Base-by-base conservation (phyloP, 495 filamentous ascomycete species). In the Penicillium flavigenum region DNA sequence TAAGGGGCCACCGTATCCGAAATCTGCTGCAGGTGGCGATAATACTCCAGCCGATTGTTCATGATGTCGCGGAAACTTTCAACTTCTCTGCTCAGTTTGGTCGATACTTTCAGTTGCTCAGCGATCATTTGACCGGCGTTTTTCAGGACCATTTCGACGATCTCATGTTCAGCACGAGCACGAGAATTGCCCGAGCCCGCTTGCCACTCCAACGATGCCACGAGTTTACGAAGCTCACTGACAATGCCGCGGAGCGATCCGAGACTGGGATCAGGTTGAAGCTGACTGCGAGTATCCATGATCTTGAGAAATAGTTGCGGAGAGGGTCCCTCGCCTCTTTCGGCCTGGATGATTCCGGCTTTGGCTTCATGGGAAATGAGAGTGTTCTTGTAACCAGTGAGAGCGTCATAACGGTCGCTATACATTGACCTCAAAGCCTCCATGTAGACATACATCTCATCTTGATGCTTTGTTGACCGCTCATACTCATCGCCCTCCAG, bases 401-500 rank as follows among this genome's bases (percentile, higher is more conserved):
- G 70, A 19, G 84, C 79, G 57, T 88, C 84, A 54, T 90, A 82
- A 20, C 91, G 85, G 70, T 97, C 91, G 12, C 89, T 86, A 48
- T 93, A 81, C 54, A 88, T 77, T 0, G 86, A 84, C 51, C 90
- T 78, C 31, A 96, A 74, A 16, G 83, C 87, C 57, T 91, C 81
- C 58, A 92, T 86, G 66, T 92, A 96, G 17, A 88, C 88, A 72
- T 91, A 89, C 36, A 96, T 85, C 59, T 89, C 79, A 56, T 95
- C 91, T 69, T 97, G 92, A 42, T 87, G 79, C 67, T 89, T 90
- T 0, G 89, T 93, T 3, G 92, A 94, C 16, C 87, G 82, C 58
- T 91, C 89, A 59, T 94, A 95, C 68, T 97, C 93, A 22, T 96
- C 84, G 34, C 94, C 93, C 39, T 91, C 89, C 1, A 86, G 80